These are phyloP conservation scores for Xenoacremonium recifei DNA, from an alignment of 2,329 filamentous ascomycete species.

Conservation along the genomic window DNA sequence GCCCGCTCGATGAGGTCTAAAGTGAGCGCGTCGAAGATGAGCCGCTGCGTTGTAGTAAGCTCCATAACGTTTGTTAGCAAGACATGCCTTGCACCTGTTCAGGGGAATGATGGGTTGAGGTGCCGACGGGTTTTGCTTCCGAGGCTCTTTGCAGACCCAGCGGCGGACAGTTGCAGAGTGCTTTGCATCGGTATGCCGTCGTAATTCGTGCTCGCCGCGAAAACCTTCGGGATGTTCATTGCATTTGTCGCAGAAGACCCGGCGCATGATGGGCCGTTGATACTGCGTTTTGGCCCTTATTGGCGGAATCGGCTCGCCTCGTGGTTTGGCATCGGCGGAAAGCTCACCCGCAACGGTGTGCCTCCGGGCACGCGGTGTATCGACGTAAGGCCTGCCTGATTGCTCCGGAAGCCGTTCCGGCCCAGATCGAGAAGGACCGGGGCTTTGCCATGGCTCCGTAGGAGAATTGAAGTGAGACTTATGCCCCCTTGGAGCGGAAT, in stretches of 20 bases:
- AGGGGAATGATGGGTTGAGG: constrained; percentile 52
- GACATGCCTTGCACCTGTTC: constrained; percentile 55
- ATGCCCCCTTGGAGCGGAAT: not conserved
- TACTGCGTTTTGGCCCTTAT: constrained; percentile 40
- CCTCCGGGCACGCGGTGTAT: constrained; percentile 17
- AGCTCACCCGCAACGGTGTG: constrained; percentile 25
- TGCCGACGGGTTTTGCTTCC: constrained; percentile 31
- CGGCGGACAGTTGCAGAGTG: constrained; percentile 54
- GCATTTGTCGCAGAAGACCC: constrained; percentile 76
- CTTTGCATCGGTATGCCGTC: constrained; percentile 63
- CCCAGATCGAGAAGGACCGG: not conserved
- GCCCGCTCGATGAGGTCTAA: constrained; percentile 53
- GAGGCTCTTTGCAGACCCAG: constrained; percentile 56
- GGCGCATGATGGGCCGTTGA: constrained; percentile 59
- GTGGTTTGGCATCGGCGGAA: constrained; percentile 15
- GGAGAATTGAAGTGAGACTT: not conserved
- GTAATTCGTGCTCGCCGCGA: constrained; percentile 83
- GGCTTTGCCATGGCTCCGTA: not conserved
- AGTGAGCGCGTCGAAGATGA: constrained; percentile 57
- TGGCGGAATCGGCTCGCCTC: constrained; percentile 41
- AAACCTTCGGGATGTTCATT: constrained; percentile 83
- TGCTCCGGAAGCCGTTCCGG: constrained; percentile 16
- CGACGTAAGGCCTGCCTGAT: constrained; percentile 10
- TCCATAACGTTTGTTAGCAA: constrained; percentile 56
- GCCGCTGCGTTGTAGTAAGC: constrained; percentile 60